Evolutionary conservation across 495 filamentous ascomycete species (phyloP).

Genomic region (Daldinia vernicosa): DNA sequence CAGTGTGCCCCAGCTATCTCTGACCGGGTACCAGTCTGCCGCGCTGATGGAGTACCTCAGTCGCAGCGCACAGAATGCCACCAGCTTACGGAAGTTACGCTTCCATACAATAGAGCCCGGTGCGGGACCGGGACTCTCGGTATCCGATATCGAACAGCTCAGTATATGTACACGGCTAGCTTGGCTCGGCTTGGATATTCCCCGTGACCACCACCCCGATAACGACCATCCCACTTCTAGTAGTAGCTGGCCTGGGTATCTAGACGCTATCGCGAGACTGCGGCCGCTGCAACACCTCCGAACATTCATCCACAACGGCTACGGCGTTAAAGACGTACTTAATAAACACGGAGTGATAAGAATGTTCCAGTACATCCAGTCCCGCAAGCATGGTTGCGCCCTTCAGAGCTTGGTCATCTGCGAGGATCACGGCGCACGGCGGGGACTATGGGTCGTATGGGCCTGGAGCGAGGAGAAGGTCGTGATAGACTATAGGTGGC

Average conservation of each 20-base stretch:
- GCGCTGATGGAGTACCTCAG: not conserved
- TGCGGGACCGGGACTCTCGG: not conserved
- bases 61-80: not conserved
- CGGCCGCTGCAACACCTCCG: not conserved
- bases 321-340: not conserved
- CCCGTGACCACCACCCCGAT: not conserved
- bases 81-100: not conserved
- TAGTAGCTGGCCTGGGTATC: not conserved
- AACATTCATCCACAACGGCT: not conserved
- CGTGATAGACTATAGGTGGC: not conserved
- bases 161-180: not conserved
- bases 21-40: not conserved
- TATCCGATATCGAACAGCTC: not conserved
- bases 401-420: constrained; percentile 1
- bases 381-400: not conserved
- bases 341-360: not conserved
- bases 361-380: not conserved
- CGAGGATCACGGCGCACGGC: not conserved
- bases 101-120: not conserved
- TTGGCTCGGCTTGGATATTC: constrained; percentile 2
- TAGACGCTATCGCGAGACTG: not conserved
- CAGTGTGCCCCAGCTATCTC: not conserved
- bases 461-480: not conserved
- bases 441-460: not conserved
- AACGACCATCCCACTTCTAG: not conserved